phyloP scores from a whole-genome alignment of 345 rosid species.

The Schrenkiella parvula region DNA sequence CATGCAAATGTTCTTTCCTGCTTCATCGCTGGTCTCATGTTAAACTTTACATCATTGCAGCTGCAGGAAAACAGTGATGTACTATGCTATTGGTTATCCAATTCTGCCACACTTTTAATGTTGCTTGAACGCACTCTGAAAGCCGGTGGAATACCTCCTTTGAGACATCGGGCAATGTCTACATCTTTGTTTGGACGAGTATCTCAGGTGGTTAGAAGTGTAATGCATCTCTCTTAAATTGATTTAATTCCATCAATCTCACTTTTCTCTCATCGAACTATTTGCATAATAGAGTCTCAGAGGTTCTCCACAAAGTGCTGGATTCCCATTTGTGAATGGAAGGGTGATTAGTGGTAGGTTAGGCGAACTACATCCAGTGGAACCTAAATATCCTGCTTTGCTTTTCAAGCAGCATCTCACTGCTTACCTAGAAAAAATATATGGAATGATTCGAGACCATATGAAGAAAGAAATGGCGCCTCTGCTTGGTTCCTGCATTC shows the following conservation, averaged over 20 bases:
- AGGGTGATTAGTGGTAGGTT: conserved; percentile 52
- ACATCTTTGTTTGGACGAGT: conserved; percentile 81
- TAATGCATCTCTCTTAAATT: background rate
- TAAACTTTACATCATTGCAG: conserved; percentile 37
- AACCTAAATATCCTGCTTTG: conserved; percentile 94
- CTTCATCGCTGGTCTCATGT: conserved; percentile 23
- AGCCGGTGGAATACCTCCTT: conserved; percentile 78
- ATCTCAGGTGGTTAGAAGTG: conserved; percentile 60
- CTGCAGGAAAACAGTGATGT: conserved; percentile 71
- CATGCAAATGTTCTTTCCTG: conserved; percentile 21
- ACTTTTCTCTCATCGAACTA: conserved; percentile 12
- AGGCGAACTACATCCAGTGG: conserved; percentile 78
- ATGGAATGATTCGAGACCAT: conserved; percentile 94
- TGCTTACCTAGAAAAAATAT: conserved; percentile 97
- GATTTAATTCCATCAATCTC: background rate
- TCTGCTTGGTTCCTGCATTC: conserved; percentile 81
- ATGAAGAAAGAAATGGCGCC: conserved; percentile 94
- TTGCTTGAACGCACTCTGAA: conserved; percentile 85
- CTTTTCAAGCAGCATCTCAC: conserved; percentile 97
- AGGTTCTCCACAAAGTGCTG: conserved; percentile 83
- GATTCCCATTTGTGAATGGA: conserved; percentile 68
- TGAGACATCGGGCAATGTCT: conserved; percentile 61
- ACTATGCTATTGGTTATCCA: conserved; percentile 90
- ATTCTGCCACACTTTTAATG: conserved; percentile 70
- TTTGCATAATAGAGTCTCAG: conserved; percentile 59